Conservation (phyloP, 1,284 basidiomycete species). For the Naganishia liquefaciens region DNA sequence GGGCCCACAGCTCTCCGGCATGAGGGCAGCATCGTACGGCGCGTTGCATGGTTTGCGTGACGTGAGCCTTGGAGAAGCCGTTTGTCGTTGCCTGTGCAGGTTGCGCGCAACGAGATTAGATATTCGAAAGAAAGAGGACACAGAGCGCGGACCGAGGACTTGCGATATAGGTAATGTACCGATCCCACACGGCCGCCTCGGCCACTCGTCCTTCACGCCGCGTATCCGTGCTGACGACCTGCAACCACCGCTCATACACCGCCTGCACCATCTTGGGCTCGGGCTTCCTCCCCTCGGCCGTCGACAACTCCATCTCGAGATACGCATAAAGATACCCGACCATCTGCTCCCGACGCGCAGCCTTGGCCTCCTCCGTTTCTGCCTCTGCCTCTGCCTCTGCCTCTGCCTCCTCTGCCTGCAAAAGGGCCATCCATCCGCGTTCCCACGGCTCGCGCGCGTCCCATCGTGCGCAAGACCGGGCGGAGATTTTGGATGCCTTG, state of each 20-base stretch:
- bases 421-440: conserved; percentile 52
- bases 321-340: conserved; percentile 31
- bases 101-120: background rate
- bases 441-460: conserved; percentile 66
- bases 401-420: background rate
- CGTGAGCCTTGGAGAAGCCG: conserved; percentile 30
- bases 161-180: conserved; percentile 44
- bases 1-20: conserved; percentile 41
- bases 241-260: conserved; percentile 31
- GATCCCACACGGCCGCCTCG: conserved; percentile 47
- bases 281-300: conserved; percentile 22
- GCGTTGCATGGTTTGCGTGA: conserved; percentile 28
- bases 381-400: background rate
- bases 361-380: background rate
- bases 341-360: conserved; percentile 12
- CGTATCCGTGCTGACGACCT: conserved; percentile 5
- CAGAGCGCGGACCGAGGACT: conserved; percentile 32
- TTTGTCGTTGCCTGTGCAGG: conserved; percentile 26
- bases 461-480: conserved; percentile 63
- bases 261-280: conserved; percentile 28
- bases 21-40: conserved; percentile 47
- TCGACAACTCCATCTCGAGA: conserved; percentile 30
- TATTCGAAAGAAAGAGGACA: background rate
- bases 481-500: conserved; percentile 68
- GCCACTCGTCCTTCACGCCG: conserved; percentile 37